Percentiles rank a stretch among this genome's conserved stretches.
Conservation (phyloP, 73 alveolate species). For the Tetrahymena elliotti region DNA sequence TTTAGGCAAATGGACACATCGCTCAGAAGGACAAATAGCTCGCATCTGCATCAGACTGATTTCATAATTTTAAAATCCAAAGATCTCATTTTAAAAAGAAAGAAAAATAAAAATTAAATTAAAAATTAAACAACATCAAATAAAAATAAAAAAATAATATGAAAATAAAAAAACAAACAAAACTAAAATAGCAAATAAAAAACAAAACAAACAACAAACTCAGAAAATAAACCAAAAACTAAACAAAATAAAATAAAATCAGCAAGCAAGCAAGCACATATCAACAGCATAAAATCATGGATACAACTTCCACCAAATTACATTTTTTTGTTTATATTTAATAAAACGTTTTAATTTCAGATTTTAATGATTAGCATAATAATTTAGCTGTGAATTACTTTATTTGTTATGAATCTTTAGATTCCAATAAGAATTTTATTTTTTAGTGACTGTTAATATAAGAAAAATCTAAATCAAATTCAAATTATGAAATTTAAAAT, state of each 20-base stretch:
- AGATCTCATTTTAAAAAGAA: not conserved
- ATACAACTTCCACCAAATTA: too few relatives aligned
- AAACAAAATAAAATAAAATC: not conserved
- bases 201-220: not conserved
- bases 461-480: too few relatives aligned
- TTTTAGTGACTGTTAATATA: too few relatives aligned
- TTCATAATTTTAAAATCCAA: not conserved
- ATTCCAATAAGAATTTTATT: too few relatives aligned
- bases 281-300: too few relatives aligned
- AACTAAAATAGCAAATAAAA: not conserved
- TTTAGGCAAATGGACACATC: not conserved
- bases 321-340: too few relatives aligned
- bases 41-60: not conserved
- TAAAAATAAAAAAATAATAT: not conserved
- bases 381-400: too few relatives aligned
- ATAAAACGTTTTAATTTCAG: too few relatives aligned
- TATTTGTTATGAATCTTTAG: too few relatives aligned
- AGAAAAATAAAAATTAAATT: not conserved
- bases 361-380: too few relatives aligned
- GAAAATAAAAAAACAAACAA: not conserved
- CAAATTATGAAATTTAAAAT: too few relatives aligned
- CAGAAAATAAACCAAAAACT: not conserved
- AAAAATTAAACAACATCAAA: not conserved
- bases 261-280: too few relatives aligned
- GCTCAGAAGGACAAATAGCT: not conserved